phyloP scores from a whole-genome alignment of 1,139 yeast species.

The Pichia sp. region DNA sequence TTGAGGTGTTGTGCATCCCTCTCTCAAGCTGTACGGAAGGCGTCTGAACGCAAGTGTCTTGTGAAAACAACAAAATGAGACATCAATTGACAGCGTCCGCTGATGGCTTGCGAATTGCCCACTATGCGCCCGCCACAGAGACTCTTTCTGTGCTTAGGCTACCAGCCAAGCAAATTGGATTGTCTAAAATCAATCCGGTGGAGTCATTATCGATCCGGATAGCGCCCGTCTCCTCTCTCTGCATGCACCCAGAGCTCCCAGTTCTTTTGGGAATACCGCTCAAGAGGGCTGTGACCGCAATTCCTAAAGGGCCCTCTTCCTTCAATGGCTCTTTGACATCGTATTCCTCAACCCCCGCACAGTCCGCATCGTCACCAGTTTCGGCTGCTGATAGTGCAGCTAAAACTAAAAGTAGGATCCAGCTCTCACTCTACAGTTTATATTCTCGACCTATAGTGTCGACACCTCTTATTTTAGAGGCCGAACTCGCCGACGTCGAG shows the following conservation, averaged over 20 bases:
- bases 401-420: not conserved
- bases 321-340: not conserved
- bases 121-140: constrained; percentile 7
- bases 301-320: constrained; percentile 8
- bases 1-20: too few relatives aligned
- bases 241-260: constrained; percentile 7
- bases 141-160: not conserved
- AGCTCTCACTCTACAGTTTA: constrained; percentile 2
- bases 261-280: constrained; percentile 1
- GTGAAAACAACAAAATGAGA: not conserved
- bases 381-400: not conserved
- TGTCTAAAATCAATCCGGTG: not conserved
- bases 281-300: not conserved
- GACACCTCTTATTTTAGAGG: constrained; percentile 10
- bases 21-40: too few relatives aligned
- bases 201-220: constrained; percentile 2
- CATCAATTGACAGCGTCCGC: constrained; percentile 1
- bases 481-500: not conserved
- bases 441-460: constrained; percentile 3
- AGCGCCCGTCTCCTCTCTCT: not conserved
- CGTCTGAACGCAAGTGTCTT: too few relatives aligned
- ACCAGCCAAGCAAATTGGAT: not conserved
- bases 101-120: constrained; percentile 3
- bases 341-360: not conserved
- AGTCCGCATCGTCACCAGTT: not conserved